These are phyloP conservation scores for Phytophthora europaea DNA, from an alignment of 352 stramenopile species.

Conservation along the genomic window DNA sequence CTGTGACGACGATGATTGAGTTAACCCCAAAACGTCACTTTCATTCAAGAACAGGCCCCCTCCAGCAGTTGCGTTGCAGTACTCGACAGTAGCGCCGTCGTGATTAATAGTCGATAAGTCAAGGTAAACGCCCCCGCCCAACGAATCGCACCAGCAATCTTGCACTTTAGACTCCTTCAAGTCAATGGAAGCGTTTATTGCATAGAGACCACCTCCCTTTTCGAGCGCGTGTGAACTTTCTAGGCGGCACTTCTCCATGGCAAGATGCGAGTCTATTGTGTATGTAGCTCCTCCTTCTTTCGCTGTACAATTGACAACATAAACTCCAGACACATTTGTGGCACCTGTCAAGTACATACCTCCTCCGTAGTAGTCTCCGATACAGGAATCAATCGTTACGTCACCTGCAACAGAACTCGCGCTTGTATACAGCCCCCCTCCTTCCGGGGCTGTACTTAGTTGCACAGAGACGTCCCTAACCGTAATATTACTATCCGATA, in stretches of 20 bases:
- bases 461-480: conserved; percentile 6
- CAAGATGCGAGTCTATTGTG: conserved; percentile 13
- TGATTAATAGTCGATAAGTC: conserved; percentile 33
- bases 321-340: conserved; percentile 10
- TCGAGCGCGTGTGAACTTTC: conserved; percentile 17
- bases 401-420: conserved; percentile 27
- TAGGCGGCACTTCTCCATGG: conserved; percentile 11
- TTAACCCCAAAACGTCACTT: conserved; percentile 21
- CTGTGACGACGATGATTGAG: conserved; percentile 10
- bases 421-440: conserved; percentile 28
- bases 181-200: conserved; percentile 14
- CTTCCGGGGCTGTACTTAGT: conserved; percentile 8
- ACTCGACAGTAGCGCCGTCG: conserved; percentile 33
- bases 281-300: conserved; percentile 49
- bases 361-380: conserved; percentile 18
- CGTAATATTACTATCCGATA: conserved; percentile 24
- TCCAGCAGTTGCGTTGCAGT: conserved; percentile 37
- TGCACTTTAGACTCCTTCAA: conserved; percentile 16
- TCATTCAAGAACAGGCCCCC: conserved; percentile 47
- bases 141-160: conserved; percentile 1
- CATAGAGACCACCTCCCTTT: conserved; percentile 47
- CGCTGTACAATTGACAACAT: conserved; percentile 14
- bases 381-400: conserved; percentile 27
- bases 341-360: conserved; percentile 32
- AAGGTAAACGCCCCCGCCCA: conserved; percentile 51